phyloP scores from a whole-genome alignment of 495 filamentous ascomycete species.

The Aspergillus biplanus region DNA sequence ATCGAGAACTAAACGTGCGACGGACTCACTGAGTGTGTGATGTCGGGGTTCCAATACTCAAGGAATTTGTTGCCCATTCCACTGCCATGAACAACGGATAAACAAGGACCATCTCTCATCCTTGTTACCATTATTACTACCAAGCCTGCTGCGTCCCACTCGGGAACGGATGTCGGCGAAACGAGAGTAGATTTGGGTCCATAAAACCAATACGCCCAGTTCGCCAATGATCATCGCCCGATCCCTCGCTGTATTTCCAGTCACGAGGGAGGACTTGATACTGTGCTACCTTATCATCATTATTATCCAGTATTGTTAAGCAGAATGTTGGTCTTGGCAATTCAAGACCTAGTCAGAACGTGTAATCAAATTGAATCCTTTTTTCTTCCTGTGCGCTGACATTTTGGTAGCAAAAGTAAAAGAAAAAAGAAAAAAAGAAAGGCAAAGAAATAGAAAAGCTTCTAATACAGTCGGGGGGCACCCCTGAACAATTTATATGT shows the following conservation, averaged over 20 bases:
- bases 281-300: background rate
- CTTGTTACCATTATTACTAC: background rate
- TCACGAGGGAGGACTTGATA: background rate
- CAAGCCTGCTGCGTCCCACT: background rate
- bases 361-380: background rate
- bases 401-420: background rate
- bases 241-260: background rate
- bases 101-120: background rate
- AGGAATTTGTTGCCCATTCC: background rate
- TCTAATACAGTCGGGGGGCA: no score
- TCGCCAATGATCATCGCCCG: background rate
- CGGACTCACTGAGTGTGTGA: background rate
- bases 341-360: background rate
- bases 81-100: background rate
- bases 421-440: no score
- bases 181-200: background rate
- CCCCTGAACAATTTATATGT: background rate
- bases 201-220: background rate
- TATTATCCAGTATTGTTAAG: background rate
- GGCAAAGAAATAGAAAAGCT: no score
- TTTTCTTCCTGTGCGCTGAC: background rate
- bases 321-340: background rate
- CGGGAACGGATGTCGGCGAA: background rate
- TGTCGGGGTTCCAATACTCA: background rate
- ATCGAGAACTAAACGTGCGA: conserved; percentile 45